phyloP scores from a whole-genome alignment of 495 filamentous ascomycete genomes.

The Talaromyces wortmannii region DNA sequence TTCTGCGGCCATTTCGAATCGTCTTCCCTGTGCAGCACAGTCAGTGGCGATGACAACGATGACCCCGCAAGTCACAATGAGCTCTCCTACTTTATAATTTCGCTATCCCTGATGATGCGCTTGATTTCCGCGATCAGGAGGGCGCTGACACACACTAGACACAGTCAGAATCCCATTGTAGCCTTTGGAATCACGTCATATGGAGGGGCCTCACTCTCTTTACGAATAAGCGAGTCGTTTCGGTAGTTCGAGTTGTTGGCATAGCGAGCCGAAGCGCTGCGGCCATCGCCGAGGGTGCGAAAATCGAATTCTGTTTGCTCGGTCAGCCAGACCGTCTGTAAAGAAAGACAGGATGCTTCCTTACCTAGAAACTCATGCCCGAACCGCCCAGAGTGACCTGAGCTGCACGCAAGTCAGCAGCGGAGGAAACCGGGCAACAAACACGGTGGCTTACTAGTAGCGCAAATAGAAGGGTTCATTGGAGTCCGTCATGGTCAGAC shows the following conservation, averaged over 20 bases:
- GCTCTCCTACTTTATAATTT: conserved; percentile 83
- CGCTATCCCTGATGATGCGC: conserved; percentile 92
- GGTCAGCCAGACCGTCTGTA: conserved; percentile 11
- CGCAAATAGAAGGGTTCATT: conserved; percentile 90
- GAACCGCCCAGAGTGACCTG: conserved; percentile 94
- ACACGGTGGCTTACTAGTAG: conserved; percentile 70
- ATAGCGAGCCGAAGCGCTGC: conserved; percentile 90
- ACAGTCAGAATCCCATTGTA: conserved; percentile 10
- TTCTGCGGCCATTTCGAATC: conserved; percentile 99
- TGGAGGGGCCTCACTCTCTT: conserved; percentile 80
- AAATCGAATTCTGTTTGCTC: conserved; percentile 84
- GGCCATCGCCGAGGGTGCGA: conserved; percentile 85
- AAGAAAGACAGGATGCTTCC: conserved; percentile 1
- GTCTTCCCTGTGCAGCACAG: conserved; percentile 67
- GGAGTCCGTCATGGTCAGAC: conserved; percentile 23
- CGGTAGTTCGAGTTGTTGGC: conserved; percentile 99
- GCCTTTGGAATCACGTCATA: not conserved
- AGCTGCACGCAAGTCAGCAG: conserved; percentile 58
- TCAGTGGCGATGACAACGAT: not conserved
- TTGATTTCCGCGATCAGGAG: conserved; percentile 92
- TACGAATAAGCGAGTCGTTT: conserved; percentile 96
- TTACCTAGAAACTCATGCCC: conserved; percentile 97
- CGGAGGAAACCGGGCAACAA: conserved; percentile 33
- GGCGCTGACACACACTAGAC: conserved; percentile 88
- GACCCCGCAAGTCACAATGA: not conserved